Conservation (phyloP, 306 rosid genomes). For the Cicer cuneatum region DNA sequence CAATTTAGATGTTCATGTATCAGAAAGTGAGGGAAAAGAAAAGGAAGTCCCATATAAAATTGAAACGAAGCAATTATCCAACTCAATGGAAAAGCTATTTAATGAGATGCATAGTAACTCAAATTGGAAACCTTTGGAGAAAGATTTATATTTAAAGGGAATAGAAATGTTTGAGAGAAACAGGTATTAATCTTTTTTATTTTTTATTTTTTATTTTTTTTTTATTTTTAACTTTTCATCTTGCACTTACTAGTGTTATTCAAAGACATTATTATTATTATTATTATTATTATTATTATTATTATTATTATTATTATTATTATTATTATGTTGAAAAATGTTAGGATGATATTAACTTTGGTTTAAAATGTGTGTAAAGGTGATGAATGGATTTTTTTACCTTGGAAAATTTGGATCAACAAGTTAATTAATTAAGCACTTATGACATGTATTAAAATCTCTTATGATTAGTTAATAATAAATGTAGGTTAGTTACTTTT, state of each 20-base stretch:
- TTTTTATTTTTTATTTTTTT: no score
- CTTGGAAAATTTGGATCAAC: no score
- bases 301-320: background rate
- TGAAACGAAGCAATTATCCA: slow-evolving; percentile 46
- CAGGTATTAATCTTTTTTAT: slow-evolving; percentile 53
- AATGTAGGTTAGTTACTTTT: no score
- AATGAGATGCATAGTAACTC: slow-evolving; percentile 44
- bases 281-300: background rate
- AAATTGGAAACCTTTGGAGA: slow-evolving; percentile 78
- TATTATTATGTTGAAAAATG: background rate
- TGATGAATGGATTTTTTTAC: no score
- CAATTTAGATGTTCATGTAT: background rate
- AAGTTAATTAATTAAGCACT: no score
- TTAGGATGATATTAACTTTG: background rate
- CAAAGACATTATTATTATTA: background rate
- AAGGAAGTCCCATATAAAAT: slow-evolving; percentile 42
- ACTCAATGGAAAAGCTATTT: slow-evolving; percentile 45
- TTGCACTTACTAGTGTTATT: background rate
- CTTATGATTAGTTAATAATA: no score
- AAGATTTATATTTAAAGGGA: slow-evolving; percentile 78
- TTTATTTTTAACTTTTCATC: background rate
- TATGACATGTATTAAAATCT: no score
- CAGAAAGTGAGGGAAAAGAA: background rate
- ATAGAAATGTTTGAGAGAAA: slow-evolving; percentile 87
- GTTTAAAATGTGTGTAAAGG: no score